Conservation (phyloP, 352 stramenopile species). For the Peronospora farinosa region DNA sequence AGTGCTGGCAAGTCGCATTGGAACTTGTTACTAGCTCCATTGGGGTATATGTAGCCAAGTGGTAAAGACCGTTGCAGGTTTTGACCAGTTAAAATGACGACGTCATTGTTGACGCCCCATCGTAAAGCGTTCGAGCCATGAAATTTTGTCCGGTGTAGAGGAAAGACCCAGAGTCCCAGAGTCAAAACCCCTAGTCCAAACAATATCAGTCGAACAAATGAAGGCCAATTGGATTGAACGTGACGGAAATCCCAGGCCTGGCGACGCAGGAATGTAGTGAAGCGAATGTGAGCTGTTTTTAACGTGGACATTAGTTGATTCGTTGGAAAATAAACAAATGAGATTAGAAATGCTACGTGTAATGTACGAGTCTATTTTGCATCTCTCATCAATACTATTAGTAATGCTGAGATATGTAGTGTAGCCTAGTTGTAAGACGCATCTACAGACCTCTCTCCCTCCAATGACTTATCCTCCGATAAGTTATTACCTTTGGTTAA, state of each 20-base stretch:
- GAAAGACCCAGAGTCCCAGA: constrained; percentile 13
- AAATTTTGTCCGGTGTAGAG: constrained; percentile 1
- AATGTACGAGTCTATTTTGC: too few species aligned
- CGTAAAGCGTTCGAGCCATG: constrained; percentile 19
- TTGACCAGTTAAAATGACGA: constrained; percentile 33
- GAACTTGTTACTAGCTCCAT: constrained; percentile 39
- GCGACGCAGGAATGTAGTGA: constrained; percentile 23
- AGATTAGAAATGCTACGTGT: too few species aligned
- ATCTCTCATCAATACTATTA: too few species aligned
- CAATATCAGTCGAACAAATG: constrained; percentile 13
- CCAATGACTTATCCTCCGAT: too few species aligned
- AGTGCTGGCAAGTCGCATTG: constrained; percentile 50
- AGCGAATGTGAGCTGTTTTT: constrained; percentile 12
- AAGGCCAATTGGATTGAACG: constrained; percentile 7
- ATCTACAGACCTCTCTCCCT: too few species aligned
- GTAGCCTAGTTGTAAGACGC: too few species aligned
- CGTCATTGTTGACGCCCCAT: constrained; percentile 11
- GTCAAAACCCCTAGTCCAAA: constrained; percentile 7
- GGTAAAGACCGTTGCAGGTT: constrained; percentile 28
- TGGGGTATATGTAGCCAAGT: constrained; percentile 26
- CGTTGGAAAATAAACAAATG: neutral
- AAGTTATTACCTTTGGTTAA: too few species aligned
- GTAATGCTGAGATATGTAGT: too few species aligned
- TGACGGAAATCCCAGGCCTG: constrained; percentile 23
- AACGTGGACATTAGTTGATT: constrained; percentile 11